Conservation (phyloP, 2,329 filamentous ascomycete species). For the Alternaria metachromatica region DNA sequence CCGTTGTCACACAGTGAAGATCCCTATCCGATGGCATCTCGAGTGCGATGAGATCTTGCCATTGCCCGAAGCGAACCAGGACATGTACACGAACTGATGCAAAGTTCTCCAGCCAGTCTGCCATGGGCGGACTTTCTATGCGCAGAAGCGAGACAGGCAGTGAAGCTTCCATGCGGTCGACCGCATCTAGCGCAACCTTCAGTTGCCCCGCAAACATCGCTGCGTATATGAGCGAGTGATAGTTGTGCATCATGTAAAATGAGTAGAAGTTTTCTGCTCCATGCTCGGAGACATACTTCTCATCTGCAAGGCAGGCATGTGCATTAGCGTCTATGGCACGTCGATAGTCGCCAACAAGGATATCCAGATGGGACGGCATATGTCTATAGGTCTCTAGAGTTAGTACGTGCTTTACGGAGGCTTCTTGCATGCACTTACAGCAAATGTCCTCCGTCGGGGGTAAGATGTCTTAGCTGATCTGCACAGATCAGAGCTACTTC, state of each 20-base stretch:
- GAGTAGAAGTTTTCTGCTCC: conserved; percentile 77
- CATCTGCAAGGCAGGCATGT: conserved; percentile 71
- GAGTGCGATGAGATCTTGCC: conserved; percentile 69
- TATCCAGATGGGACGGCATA: conserved; percentile 80
- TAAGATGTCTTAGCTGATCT: conserved; percentile 67
- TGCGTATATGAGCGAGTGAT: conserved; percentile 77
- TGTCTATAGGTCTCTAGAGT: conserved; percentile 49
- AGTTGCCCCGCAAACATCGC: conserved; percentile 78
- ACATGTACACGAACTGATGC: conserved; percentile 72
- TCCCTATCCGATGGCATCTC: conserved; percentile 62
- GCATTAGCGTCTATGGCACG: conserved; percentile 71
- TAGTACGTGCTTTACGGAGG: not conserved
- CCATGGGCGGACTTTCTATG: conserved; percentile 73
- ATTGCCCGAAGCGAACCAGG: conserved; percentile 74
- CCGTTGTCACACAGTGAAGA: conserved; percentile 73
- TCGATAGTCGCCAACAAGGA: conserved; percentile 74
- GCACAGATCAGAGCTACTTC: conserved; percentile 68
- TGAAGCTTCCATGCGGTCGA: conserved; percentile 64
- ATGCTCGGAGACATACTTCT: conserved; percentile 65
- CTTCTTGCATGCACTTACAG: conserved; percentile 36
- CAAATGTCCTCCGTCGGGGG: conserved; percentile 74
- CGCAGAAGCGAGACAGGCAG: conserved; percentile 69
- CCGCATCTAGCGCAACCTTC: conserved; percentile 66
- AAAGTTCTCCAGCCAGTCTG: conserved; percentile 77
- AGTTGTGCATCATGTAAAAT: conserved; percentile 76